Evolutionary conservation across 805 yeast species (phyloP).

Genomic region (Cyberlindnera meyerae): DNA sequence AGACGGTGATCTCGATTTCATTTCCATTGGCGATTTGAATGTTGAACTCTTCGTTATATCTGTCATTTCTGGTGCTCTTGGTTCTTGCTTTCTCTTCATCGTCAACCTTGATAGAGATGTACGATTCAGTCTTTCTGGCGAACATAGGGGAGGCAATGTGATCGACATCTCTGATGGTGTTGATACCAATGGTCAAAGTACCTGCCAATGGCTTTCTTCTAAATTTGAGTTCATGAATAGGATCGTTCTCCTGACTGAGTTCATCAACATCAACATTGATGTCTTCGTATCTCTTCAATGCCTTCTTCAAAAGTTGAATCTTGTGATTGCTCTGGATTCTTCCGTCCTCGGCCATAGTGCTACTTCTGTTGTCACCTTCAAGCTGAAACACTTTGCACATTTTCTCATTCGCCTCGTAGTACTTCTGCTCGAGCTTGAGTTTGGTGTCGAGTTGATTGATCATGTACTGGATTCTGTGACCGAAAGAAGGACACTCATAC

Average conservation of each 20-base stretch:
- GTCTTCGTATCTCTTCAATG: conserved; percentile 83
- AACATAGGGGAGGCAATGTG: conserved; percentile 84
- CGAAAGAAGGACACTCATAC: conserved; percentile 90
- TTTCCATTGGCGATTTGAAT: conserved; percentile 85
- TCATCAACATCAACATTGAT: conserved; percentile 70
- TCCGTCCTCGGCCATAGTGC: conserved; percentile 87
- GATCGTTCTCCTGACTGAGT: conserved; percentile 47
- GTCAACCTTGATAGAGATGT: conserved; percentile 76
- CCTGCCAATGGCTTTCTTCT: conserved; percentile 86
- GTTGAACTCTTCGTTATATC: conserved; percentile 79
- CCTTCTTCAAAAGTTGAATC: conserved; percentile 74
- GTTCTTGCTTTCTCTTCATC: conserved; percentile 81
- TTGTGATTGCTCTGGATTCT: conserved; percentile 78
- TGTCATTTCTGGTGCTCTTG: conserved; percentile 66
- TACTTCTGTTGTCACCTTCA: conserved; percentile 85
- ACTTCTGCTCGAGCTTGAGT: conserved; percentile 89
- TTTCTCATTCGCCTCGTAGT: conserved; percentile 88
- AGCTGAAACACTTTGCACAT: conserved; percentile 77
- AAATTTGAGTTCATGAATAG: conserved; percentile 59
- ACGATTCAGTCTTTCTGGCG: conserved; percentile 73
- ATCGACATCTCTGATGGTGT: conserved; percentile 82
- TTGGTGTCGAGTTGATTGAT: conserved; percentile 91
- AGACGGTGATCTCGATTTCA: conserved; percentile 84
- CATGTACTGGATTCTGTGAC: conserved; percentile 94
- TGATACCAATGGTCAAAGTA: conserved; percentile 62